phyloP scores from a whole-genome alignment of 768 basidiomycete species.

The Lactifluus hygrophoroides region DNA sequence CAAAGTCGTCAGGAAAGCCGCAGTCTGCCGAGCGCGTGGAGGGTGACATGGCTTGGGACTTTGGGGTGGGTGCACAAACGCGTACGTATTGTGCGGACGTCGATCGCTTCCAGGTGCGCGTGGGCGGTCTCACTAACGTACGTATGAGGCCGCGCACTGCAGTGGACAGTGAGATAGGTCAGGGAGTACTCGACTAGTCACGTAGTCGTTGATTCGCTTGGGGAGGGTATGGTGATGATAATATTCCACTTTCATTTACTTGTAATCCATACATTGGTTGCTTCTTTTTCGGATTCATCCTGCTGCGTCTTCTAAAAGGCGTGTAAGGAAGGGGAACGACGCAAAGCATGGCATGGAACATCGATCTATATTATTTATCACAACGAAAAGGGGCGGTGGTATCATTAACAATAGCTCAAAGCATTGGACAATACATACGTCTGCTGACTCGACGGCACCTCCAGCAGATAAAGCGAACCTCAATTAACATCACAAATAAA shows the following conservation, averaged over 20 bases:
- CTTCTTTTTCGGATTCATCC: neutral
- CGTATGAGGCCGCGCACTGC: constrained; percentile 15
- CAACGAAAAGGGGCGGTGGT: neutral
- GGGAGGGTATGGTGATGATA: neutral
- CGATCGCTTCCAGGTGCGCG: constrained; percentile 3
- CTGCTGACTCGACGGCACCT: neutral
- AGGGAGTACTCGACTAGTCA: neutral
- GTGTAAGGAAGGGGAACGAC: neutral
- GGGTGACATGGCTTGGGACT: constrained; percentile 16
- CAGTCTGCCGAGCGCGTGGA: constrained; percentile 11
- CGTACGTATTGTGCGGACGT: neutral
- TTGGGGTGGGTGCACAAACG: constrained; percentile 1
- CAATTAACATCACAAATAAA: constrained; percentile 43
- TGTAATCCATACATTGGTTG: too few relatives aligned
- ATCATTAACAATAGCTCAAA: neutral
- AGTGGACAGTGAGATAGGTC: neutral
- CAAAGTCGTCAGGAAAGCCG: neutral
- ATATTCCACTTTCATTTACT: neutral
- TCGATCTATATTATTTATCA: neutral
- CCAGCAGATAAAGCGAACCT: neutral
- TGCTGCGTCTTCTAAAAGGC: neutral
- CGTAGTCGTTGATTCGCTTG: neutral
- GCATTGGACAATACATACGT: neutral
- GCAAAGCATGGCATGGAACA: neutral
- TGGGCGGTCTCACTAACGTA: constrained; percentile 14